Base-by-base conservation (phyloP, 805 yeast genomes). In the Myxozyma nipponensis region DNA sequence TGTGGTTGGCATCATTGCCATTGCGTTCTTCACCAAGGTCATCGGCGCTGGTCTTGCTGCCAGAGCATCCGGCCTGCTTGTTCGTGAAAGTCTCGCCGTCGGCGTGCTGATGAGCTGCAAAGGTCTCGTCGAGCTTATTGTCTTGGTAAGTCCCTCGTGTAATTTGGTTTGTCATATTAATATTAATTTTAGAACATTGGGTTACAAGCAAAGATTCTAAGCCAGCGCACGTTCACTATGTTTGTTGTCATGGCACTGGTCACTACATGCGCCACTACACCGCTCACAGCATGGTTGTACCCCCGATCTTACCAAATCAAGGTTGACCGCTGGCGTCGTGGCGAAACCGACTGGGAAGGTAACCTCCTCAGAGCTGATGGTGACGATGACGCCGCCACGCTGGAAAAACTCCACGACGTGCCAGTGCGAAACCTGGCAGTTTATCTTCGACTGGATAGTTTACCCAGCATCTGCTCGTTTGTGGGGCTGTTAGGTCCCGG, bases 71-170 rank as follows among this genome's bases (percentile, higher is more conserved):
- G 86, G 84, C 1, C 67, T 85, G 43, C 73, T 73, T 43, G 82
- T 86, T 84, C 76, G 90, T 64, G 93, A 86, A 64, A 77, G 88
- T 1, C 64, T 81, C 32, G 74, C 90, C 1, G 91, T 84, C 35
- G 95, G 95, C 46, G 77, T 84, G 22, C 72, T 86, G 59, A 86
- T 86, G 93, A 84, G 91, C 4, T 86, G 95, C 74, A 86, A 86
- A 67, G 95, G 95, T 67, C 41, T 54, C 15, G 56, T 54, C n/a
- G 58, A 51, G 45, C 36, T 54, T 4, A 51, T 54, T 37, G 56
- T 54, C 24, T 43, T 51, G n/a, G n/a, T n/a, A n/a, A n/a, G n/a
- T n/a, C n/a, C n/a, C n/a, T n/a, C n/a, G n/a, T n/a, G n/a, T n/a
- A n/a, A n/a, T n/a, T n/a, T n/a, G n/a, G n/a, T n/a, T n/a, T n/a